Base-by-base conservation (phyloP, 305 asterid species). In the Fraxinus platypoda region DNA sequence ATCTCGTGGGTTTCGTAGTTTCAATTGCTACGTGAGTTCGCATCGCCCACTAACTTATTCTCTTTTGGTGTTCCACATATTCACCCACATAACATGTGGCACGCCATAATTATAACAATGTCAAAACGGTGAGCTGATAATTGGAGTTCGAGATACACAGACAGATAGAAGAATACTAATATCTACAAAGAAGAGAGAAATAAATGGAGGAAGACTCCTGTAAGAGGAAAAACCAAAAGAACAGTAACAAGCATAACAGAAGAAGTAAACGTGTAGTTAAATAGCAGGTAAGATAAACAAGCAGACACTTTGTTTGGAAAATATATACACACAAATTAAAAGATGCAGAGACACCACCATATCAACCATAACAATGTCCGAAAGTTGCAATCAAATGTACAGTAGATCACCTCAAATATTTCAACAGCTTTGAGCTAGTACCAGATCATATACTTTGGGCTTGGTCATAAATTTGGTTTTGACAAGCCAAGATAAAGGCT, bases 21-120 rank as follows among this genome's bases (percentile, higher is more conserved):
- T 11, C 54, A 43, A 12, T 43, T 43, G 54, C 54, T 43, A 43
- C 54, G 5, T 43, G 54, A 12, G 54, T 43, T 43, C n/a, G 5
- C 17, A 43, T 43, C 17, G 15, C 49, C 49, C 49, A 41, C 49
- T 9, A 49, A 74, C 78, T 35, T 35, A 38, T 23, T 81, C 28
- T 78, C 37, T 9, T n/a, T 74, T 23, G 4, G 35, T 23, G 35
- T 79, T 70, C 54, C 70, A 59, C 28, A 46, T 64, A 74, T 21
- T 59, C 84, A 52, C 73, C 72, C 59, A 68, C 37, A 73, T 76
- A 35, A 74, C 21, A 77, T 62, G 77, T 49, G 74, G 79, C 84
- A 43, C 34, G n/a, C 78, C 77, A 80, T 35, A 15, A 82, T 52
- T 37, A 34, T 46, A 83, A 38, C 64, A 49, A 7, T 52, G 75